These are phyloP conservation scores for Neopestalotiopsis clavispora DNA, from an alignment of 2,329 filamentous ascomycete genomes.

Conservation along the genomic window DNA sequence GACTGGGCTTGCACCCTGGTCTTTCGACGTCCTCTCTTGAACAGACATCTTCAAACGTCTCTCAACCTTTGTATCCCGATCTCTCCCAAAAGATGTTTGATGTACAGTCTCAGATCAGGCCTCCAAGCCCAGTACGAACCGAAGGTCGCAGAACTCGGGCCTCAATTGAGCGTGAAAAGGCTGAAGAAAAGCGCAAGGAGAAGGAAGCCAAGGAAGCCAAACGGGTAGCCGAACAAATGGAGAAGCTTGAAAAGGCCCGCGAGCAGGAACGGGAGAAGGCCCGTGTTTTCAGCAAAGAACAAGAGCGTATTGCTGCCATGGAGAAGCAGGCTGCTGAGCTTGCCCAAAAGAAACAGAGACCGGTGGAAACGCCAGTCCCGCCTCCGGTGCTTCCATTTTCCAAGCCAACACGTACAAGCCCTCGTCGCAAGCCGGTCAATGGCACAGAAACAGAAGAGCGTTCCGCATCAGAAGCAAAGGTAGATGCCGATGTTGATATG, in stretches of 20 bases:
- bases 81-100: conserved; percentile 44
- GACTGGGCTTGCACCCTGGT: conserved; percentile 47
- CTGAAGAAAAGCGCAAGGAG: conserved; percentile 67
- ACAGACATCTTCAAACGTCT: conserved; percentile 31
- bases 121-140: conserved; percentile 49
- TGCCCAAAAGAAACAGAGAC: conserved; percentile 55
- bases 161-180: conserved; percentile 63
- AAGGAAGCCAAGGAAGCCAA: conserved; percentile 65
- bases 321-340: conserved; percentile 50
- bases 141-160: conserved; percentile 58
- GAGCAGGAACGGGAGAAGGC: conserved; percentile 75
- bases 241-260: conserved; percentile 69
- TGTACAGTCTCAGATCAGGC: conserved; percentile 34
- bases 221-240: conserved; percentile 63
- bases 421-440: conserved; percentile 49
- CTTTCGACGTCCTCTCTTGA: conserved; percentile 56
- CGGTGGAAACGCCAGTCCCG: conserved; percentile 29
- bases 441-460: conserved; percentile 32
- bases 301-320: conserved; percentile 57
- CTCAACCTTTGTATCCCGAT: conserved; percentile 51
- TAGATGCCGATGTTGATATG: conserved; percentile 58
- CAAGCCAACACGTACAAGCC: conserved; percentile 55
- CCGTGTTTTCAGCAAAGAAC: conserved; percentile 60
- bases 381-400: conserved; percentile 38
- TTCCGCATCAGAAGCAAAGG: conserved; percentile 36